A percentile compares a stretch with the other conserved stretches of the same genome.
Evolutionary conservation across 2,329 filamentous ascomycete genomes (phyloP).

Genomic region (Anisogramma anomala): DNA sequence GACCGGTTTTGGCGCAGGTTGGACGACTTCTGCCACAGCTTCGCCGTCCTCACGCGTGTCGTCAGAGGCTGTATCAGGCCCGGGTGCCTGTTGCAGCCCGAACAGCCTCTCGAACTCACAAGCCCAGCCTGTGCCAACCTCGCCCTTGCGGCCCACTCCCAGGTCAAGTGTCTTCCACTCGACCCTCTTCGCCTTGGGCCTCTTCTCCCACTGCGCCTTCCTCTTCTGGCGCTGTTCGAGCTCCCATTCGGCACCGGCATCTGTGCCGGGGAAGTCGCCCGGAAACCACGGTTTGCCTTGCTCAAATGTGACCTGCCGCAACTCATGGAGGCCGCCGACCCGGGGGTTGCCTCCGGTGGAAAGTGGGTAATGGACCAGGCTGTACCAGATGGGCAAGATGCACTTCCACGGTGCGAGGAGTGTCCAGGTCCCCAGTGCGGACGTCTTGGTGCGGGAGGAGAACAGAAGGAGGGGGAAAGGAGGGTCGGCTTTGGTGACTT

Average conservation of each 20-base stretch:
- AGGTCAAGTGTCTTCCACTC: constrained; percentile 66
- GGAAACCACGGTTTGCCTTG: constrained; percentile 72
- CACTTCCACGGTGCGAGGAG: constrained; percentile 85
- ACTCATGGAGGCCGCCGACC: constrained; percentile 72
- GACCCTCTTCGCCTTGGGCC: constrained; percentile 70
- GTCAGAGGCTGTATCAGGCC: constrained; percentile 11
- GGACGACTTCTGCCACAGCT: background rate
- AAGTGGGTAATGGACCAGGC: constrained; percentile 69
- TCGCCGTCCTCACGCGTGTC: constrained; percentile 1
- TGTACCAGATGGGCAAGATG: constrained; percentile 75
- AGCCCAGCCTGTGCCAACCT: constrained; percentile 68
- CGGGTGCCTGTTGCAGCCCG: constrained; percentile 18
- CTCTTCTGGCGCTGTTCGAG: constrained; percentile 48
- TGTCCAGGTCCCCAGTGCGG: constrained; percentile 62
- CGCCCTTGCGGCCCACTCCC: constrained; percentile 63
- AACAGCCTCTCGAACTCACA: constrained; percentile 75
- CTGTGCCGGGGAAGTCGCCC: constrained; percentile 68
- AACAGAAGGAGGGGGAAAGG: constrained; percentile 67
- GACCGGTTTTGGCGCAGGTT: too few species aligned
- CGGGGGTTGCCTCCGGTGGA: constrained; percentile 69
- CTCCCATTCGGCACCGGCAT: constrained; percentile 71
- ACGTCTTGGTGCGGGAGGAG: constrained; percentile 36
- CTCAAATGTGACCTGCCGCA: constrained; percentile 73
- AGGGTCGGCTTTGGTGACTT: constrained; percentile 50
- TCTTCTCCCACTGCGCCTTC: constrained; percentile 57